phyloP scores from a whole-genome alignment of 306 rosid species.

The Cucurbita pepo region DNA sequence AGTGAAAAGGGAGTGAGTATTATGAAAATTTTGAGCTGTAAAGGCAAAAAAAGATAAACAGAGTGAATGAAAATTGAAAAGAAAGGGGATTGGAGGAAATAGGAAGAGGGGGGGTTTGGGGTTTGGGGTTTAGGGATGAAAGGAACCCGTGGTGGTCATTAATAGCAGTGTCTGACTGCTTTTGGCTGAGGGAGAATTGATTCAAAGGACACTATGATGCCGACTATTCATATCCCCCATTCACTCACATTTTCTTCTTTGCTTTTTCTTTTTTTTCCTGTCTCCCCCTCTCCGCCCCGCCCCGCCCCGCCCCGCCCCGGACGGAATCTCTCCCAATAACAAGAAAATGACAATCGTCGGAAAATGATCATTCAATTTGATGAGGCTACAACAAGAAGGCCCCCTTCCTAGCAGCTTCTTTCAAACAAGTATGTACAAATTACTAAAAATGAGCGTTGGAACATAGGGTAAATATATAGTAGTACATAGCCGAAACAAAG shows the following conservation, averaged over 20 bases:
- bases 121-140: conserved; percentile 35
- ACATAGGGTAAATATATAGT: neutral
- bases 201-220: conserved; percentile 80
- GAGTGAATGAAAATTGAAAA: too few species aligned
- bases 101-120: neutral
- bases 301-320: neutral
- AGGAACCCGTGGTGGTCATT: conserved; percentile 71
- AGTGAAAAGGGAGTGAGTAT: too few species aligned
- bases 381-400: neutral
- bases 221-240: conserved; percentile 65
- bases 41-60: too few species aligned
- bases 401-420: neutral
- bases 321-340: neutral
- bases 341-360: neutral
- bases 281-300: neutral
- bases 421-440: neutral
- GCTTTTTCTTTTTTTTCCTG: neutral
- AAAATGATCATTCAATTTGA: conserved; percentile 4
- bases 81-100: neutral
- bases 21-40: too few species aligned
- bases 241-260: neutral
- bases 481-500: neutral
- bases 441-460: neutral
- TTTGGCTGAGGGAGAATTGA: conserved; percentile 64
- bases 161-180: conserved; percentile 87